Evolutionary conservation across 305 asterid genomes (phyloP), one percentile per base, ranked within the genome.

Genomic region (Fraxinus dipetala): DNA sequence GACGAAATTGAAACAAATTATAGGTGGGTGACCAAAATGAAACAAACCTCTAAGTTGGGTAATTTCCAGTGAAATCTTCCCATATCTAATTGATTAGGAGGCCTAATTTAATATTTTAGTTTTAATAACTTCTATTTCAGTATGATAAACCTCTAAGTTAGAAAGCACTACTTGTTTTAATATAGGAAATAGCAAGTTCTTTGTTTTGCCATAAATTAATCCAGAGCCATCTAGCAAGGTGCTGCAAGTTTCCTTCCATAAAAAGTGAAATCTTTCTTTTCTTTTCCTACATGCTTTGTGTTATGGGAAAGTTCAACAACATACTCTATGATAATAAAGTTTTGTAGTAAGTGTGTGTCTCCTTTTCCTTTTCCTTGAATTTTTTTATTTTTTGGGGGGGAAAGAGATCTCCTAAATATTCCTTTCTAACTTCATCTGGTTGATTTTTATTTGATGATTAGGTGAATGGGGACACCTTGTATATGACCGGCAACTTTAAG

Each of bases 401-500:
- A 48, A 48, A 48, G 59, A 48, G 59, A 14, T 45, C 56, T 13
- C 56, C 13, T 45, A 45, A 45, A 45, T 45, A 48, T 54, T 54
- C 63, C 14, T 18, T 80, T 72, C 34, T 13, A 78, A 80, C 69
- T 72, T 79, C 26, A 79, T 76, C 31, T 75, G 38, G 59, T 18
- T 26, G 77, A 45, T 78, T 72, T 75, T 74, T 76, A 45, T 78
- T 79, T 65, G 79, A 76, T 80, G 48, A 70, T 79, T 84, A 96
- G 99, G 99, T 96, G 85, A 96, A 96, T 82, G 99, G 99, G 73
- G 90, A 96, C 85, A 93, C 97, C 13, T 84, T 89, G 54, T 96
- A 82, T 86, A 92, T 93, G 95, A 93, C 93, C 48, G 89, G 96
- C 65, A 89, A 84, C 86, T 96, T 96, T 87, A 91, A 92, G 91